These are phyloP conservation scores for Olyra latifolia DNA, from an alignment of 176 grass and related monocot genomes.

Conservation along the genomic window DNA sequence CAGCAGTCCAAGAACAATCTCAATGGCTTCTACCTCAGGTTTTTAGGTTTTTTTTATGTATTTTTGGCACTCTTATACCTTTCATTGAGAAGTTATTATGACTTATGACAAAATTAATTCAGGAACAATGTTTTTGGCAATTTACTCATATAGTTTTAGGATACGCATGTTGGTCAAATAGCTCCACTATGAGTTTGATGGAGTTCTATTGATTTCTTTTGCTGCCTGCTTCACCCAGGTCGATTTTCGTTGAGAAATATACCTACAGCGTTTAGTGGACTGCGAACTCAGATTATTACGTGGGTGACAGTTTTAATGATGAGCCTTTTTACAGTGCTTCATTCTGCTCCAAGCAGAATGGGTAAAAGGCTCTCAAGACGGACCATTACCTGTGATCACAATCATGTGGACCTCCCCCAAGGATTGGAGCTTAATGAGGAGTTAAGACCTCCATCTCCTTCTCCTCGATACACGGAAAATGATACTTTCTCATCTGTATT, in stretches of 20 bases:
- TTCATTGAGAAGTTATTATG: slow-evolving; percentile 24
- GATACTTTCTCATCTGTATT: slow-evolving; percentile 43
- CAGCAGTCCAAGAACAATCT: slow-evolving; percentile 40
- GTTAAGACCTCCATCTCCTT: slow-evolving; percentile 43
- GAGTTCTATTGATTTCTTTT: slow-evolving; percentile 21
- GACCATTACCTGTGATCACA: slow-evolving; percentile 26
- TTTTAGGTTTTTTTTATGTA: too few species aligned
- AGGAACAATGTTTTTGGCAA: neutral
- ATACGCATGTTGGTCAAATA: slow-evolving; percentile 1
- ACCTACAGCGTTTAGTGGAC: neutral
- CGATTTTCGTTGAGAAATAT: slow-evolving; percentile 37
- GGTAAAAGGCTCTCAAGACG: slow-evolving; percentile 55
- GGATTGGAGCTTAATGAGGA: slow-evolving; percentile 41
- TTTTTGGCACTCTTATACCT: slow-evolving; percentile 3
- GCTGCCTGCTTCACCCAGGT: slow-evolving; percentile 46
- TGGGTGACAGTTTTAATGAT: slow-evolving; percentile 56
- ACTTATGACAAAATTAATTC: slow-evolving; percentile 7
- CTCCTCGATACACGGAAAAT: slow-evolving; percentile 44
- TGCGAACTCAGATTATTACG: slow-evolving; percentile 45
- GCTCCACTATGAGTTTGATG: neutral
- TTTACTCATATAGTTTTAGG: slow-evolving; percentile 1
- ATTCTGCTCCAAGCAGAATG: slow-evolving; percentile 45
- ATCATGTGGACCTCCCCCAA: slow-evolving; percentile 14
- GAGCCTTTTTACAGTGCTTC: slow-evolving; percentile 57
- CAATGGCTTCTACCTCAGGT: slow-evolving; percentile 48